A percentile compares a stretch with the other conserved stretches of the same genome.
phyloP scores from a whole-genome alignment of 2,329 filamentous ascomycete genomes.

The Colletotrichum falcatum region DNA sequence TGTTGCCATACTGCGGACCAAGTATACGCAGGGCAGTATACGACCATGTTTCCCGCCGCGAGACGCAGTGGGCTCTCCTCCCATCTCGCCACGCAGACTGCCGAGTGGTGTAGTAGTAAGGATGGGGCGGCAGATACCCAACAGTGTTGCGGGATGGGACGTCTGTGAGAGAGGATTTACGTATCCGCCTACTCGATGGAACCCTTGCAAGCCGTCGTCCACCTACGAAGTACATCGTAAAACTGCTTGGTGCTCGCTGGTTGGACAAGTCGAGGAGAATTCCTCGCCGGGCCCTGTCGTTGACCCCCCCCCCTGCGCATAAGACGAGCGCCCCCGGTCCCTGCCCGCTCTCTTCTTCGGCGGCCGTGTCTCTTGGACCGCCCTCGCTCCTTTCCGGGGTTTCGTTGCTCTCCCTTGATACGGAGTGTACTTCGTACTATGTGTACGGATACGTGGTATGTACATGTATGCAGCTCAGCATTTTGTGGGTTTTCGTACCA shows the following conservation, averaged over 20 bases:
- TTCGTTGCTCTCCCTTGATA: too few relatives aligned
- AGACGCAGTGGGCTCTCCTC: not conserved
- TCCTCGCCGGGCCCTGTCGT: slow-evolving; percentile 3
- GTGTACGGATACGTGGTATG: too few relatives aligned
- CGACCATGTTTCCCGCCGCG: not conserved
- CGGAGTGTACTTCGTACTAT: too few relatives aligned
- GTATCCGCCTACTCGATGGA: not conserved
- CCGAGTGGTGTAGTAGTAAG: not conserved
- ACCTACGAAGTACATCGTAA: too few relatives aligned
- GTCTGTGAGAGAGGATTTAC: not conserved
- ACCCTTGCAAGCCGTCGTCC: too few relatives aligned
- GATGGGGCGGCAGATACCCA: too few relatives aligned
- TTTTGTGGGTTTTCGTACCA: slow-evolving; percentile 15
- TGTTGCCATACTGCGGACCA: too few relatives aligned
- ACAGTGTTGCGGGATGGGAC: too few relatives aligned
- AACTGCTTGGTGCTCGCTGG: too few relatives aligned
- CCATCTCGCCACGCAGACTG: not conserved
- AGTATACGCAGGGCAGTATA: too few relatives aligned
- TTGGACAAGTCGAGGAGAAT: slow-evolving; percentile 12
- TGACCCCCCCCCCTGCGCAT: slow-evolving; percentile 33
- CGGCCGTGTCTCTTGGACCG: slow-evolving; percentile 15
- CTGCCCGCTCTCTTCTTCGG: slow-evolving; percentile 13
- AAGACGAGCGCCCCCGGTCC: slow-evolving; percentile 13
- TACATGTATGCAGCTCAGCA: slow-evolving; percentile 4
- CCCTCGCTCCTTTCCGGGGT: too few relatives aligned